Conservation (phyloP, 2,329 filamentous ascomycete species). For the Clonostachys solani region DNA sequence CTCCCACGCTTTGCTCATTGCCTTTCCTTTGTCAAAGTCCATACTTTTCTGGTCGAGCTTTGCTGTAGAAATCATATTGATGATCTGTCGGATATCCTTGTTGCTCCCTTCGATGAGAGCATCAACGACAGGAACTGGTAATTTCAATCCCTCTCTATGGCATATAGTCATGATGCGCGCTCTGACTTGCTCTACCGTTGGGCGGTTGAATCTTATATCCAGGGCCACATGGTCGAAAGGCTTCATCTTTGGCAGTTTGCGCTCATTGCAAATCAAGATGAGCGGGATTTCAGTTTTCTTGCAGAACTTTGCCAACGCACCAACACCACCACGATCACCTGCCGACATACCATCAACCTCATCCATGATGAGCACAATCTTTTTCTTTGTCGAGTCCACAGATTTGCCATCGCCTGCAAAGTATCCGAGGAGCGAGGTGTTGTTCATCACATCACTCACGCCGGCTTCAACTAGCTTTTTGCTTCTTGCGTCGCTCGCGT, state of each 20-base stretch:
- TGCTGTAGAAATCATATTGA: slow-evolving; percentile 96
- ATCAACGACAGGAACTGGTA: slow-evolving; percentile 80
- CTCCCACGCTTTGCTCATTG: slow-evolving; percentile 97
- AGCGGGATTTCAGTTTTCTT: slow-evolving; percentile 93
- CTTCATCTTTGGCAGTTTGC: slow-evolving; percentile 92
- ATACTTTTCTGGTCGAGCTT: slow-evolving; percentile 81
- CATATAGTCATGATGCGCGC: slow-evolving; percentile 94
- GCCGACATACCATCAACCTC: slow-evolving; percentile 99
- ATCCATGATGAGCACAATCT: slow-evolving; percentile 96
- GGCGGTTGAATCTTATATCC: slow-evolving; percentile 83
- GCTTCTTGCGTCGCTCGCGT: slow-evolving; percentile 92
- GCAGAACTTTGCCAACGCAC: slow-evolving; percentile 88
- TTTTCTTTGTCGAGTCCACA: slow-evolving; percentile 79
- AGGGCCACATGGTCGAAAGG: slow-evolving; percentile 86
- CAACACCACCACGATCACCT: slow-evolving; percentile 92
- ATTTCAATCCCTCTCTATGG: slow-evolving; percentile 83
- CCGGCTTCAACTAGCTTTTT: slow-evolving; percentile 92
- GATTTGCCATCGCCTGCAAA: slow-evolving; percentile 81
- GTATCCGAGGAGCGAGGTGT: slow-evolving; percentile 86
- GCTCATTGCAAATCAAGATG: slow-evolving; percentile 97
- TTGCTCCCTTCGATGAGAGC: slow-evolving; percentile 93
- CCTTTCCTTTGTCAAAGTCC: slow-evolving; percentile 80
- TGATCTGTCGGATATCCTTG: slow-evolving; percentile 94
- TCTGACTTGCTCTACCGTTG: slow-evolving; percentile 85
- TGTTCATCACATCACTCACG: slow-evolving; percentile 86